These are phyloP conservation scores for Blastocystis sp. DNA, from an alignment of 352 stramenopile species.

Conservation along the genomic window DNA sequence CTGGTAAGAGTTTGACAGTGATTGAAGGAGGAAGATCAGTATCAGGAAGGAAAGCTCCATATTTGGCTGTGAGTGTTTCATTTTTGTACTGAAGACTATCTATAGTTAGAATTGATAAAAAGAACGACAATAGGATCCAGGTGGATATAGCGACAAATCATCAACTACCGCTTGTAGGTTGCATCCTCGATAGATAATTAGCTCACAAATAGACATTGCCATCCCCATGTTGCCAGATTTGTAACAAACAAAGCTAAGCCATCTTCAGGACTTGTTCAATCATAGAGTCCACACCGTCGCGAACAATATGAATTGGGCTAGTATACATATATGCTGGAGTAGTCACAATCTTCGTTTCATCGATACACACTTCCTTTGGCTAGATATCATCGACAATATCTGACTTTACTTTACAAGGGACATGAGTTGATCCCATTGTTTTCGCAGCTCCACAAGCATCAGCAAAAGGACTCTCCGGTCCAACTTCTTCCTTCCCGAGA, in stretches of 20 bases:
- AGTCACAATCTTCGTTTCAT: constrained; percentile 66
- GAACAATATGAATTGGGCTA: constrained; percentile 62
- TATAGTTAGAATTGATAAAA: neutral
- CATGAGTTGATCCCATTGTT: constrained; percentile 63
- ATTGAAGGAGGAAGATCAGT: neutral
- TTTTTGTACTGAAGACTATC: neutral
- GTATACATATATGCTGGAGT: constrained; percentile 66
- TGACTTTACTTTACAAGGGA: neutral
- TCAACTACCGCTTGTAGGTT: constrained; percentile 5
- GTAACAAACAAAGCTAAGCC: constrained; percentile 36
- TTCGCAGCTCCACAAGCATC: constrained; percentile 64
- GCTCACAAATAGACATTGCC: constrained; percentile 15
- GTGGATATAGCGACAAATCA: constrained; percentile 34
- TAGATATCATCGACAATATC: neutral
- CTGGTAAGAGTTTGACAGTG: neutral
- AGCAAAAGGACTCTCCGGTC: constrained; percentile 63
- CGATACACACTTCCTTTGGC: constrained; percentile 62
- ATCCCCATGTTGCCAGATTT: constrained; percentile 13
- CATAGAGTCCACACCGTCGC: constrained; percentile 65
- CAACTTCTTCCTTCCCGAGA: constrained; percentile 63
- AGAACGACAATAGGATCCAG: constrained; percentile 11
- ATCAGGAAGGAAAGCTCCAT: neutral
- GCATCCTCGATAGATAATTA: neutral
- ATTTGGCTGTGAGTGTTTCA: neutral
- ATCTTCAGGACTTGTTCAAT: constrained; percentile 63